Evolutionary conservation across 345 rosid species (phyloP).

Genomic region (Hibiscus tridactylites): DNA sequence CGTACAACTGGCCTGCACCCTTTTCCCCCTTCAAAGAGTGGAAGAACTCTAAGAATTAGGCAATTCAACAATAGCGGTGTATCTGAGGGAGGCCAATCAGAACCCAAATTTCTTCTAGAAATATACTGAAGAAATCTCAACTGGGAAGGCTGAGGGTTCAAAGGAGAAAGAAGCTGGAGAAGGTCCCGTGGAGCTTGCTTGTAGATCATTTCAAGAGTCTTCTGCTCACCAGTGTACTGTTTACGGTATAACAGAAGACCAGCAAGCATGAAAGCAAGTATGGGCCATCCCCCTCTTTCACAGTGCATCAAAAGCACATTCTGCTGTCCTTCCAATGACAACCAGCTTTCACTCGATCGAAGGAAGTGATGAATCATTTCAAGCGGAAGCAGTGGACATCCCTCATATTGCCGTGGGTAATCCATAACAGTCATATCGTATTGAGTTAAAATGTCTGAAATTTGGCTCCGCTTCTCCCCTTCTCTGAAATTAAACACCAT

Average conservation of each 20-base stretch:
- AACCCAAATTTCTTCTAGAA: constrained; percentile 75
- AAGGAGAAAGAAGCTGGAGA: constrained; percentile 70
- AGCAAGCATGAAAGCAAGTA: constrained; percentile 93
- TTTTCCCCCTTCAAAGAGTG: constrained; percentile 58
- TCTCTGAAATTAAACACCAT: constrained; percentile 98
- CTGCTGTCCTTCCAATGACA: constrained; percentile 86
- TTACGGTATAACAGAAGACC: constrained; percentile 78
- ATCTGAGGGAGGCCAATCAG: constrained; percentile 97
- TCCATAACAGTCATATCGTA: constrained; percentile 99
- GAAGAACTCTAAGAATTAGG: constrained; percentile 76
- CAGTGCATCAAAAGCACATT: constrained; percentile 94
- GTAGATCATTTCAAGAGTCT: constrained; percentile 97
- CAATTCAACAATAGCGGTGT: constrained; percentile 81
- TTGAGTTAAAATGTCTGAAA: constrained; percentile 73
- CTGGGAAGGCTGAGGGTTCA: constrained; percentile 94
- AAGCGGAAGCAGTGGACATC: constrained; percentile 74
- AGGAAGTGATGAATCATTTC: constrained; percentile 97
- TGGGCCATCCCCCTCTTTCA: constrained; percentile 96
- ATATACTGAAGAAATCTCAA: constrained; percentile 96
- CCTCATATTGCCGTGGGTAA: constrained; percentile 89
- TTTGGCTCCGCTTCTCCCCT: constrained; percentile 86
- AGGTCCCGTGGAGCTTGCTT: constrained; percentile 97
- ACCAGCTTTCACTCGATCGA: constrained; percentile 91
- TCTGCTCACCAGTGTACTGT: constrained; percentile 88
- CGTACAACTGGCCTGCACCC: constrained; percentile 86